Evolutionary conservation across 331 rosid species (phyloP), one percentile per base, ranked within the genome.

Genomic region (Pyrus hybrid): DNA sequence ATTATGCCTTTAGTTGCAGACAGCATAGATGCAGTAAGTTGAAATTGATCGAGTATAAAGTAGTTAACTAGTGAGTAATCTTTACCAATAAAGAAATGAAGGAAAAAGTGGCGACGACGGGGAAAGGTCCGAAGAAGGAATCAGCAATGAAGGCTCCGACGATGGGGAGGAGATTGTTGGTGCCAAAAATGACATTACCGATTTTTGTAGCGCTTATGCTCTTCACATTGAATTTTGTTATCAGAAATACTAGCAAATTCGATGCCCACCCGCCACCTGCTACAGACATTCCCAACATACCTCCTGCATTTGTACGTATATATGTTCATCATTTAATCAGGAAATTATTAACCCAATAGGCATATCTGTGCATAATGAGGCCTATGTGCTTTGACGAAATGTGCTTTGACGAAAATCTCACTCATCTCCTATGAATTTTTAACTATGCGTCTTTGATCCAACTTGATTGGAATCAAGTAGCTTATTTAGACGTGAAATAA

Each of bases 171-270:
- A 82, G 82, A 79, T 21, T 78, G 80, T 28, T 21, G 65, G 65
- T 78, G 17, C 80, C 82, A 20, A 82, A 45, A 13, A 76, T 74
- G 68, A 82, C n/a, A 69, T 82, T 82, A 45, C 22, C 41, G 67
- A 82, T 77, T 67, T 82, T 57, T 3, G 82, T 77, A 4, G 82
- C 85, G 14, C 76, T 16, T 37, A 82, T 68, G 77, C 77, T 74
- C 18, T 76, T 76, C 54, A 74, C 69, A 8, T 82, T 74, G 28
- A 78, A 78, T 21, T 78, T 60, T 58, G 73, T 78, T 30, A 82
- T 78, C 16, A 82, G 80, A 70, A 78, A 74, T 30, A 78, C 85
- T 22, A 78, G 56, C 77, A 80, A 64, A 56, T 82, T 82, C 23
- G 82, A 51, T 5, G 53, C 80, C 80, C 82, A 78, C 0, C 82